Base-by-base conservation (phyloP, 305 asterid genomes). In the Plantago coronopus region DNA sequence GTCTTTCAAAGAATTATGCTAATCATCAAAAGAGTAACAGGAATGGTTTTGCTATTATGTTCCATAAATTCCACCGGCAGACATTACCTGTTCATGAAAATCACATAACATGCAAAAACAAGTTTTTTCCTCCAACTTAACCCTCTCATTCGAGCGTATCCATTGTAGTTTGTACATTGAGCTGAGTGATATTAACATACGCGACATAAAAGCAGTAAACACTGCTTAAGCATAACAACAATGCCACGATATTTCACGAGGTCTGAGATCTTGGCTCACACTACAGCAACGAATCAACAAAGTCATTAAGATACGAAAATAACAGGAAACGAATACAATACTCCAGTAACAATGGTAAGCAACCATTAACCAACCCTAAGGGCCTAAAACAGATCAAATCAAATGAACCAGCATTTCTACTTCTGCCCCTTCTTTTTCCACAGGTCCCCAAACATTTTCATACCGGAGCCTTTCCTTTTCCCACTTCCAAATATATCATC, bases 371-470 rank as follows among this genome's bases (percentile, higher is more conserved):
- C 61, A 60, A 42, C 34, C 61, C 40, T 23, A 31, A 44, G 19
- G 61, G 29, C 71, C 62, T 17, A 61, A n/a, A 66, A 59, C 21
- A 71, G 48, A 61, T 27, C 67, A 53, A 48, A 50, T 37, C 4
- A 62, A 49, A 34, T 34, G 40, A 34, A 34, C 40, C 40, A 29
- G n/a, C 13, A 59, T 12, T 46, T 45, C 81, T 81, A 86, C 59
- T 89, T 91, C 63, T 84, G 86, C 21, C 91, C 86, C 78, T 79
- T 93, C 91, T 76, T 91, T 66, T 74, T 93, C 97, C 96, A 93
- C 65, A 91, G 73, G 55, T 91, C 96, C 53, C 95, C 98, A 69
- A 89, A 79, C 88, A 76, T 85, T 74, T 59, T 84, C 29, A 89
- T 84, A 14, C 98, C 96, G 4, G 91, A 69, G 56, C 89, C 84